Evolutionary conservation across 305 asterid species (phyloP).

Genomic region (Plantago lanceolata): DNA sequence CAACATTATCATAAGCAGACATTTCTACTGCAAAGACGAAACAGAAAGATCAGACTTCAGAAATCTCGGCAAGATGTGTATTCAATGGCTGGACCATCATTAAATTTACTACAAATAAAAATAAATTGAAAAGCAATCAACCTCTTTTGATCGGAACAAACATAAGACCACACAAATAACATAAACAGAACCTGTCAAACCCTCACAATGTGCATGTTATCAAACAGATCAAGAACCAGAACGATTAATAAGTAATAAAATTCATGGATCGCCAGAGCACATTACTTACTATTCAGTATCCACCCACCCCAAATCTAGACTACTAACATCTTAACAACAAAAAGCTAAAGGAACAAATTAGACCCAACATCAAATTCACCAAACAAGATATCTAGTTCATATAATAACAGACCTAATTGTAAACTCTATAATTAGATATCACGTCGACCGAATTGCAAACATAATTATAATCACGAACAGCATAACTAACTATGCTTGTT

Average conservation of each 20-base stretch:
- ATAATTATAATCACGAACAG: not conserved
- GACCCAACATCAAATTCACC: not conserved
- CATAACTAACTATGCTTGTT: too few relatives aligned
- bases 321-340: too few relatives aligned
- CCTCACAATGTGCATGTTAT: not conserved
- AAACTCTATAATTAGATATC: too few relatives aligned
- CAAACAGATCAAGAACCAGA: not conserved
- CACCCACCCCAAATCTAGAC: not conserved
- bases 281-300: not conserved
- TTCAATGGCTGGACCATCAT: not conserved
- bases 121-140: not conserved
- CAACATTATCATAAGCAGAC: slow-evolving; percentile 77
- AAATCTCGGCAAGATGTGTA: not conserved
- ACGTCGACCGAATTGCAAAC: not conserved
- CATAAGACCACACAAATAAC: not conserved
- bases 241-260: too few relatives aligned
- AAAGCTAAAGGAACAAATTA: too few relatives aligned
- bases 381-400: too few relatives aligned
- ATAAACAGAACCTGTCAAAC: not conserved
- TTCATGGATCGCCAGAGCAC: not conserved
- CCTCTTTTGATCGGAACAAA: not conserved
- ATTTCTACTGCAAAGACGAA: slow-evolving; percentile 34
- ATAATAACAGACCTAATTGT: not conserved
- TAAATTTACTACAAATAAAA: not conserved
- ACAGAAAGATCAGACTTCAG: slow-evolving; percentile 4